Evolutionary conservation across 305 asterid species (phyloP).

Genomic region (Solanum hybrid): DNA sequence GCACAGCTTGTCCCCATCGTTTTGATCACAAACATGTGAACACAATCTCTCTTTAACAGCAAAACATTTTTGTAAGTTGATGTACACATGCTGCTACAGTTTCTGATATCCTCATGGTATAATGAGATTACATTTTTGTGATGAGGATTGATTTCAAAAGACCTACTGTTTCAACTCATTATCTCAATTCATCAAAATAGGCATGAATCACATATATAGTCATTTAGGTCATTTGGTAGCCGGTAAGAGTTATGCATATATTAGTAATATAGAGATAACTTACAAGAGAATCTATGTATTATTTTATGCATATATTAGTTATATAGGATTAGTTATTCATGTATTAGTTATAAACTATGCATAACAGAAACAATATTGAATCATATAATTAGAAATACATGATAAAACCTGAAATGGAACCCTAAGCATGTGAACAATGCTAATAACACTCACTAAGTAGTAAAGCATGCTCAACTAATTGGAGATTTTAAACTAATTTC

Average conservation of each 20-base stretch:
- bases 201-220: background rate
- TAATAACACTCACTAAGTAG: background rate
- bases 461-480: background rate
- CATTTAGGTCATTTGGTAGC: background rate
- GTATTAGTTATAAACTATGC: too few relatives aligned
- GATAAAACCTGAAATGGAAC: background rate
- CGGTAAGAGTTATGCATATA: background rate
- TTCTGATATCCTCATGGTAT: too few relatives aligned
- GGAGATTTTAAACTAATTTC: too few relatives aligned
- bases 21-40: background rate
- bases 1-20: background rate
- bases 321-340: too few relatives aligned
- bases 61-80: too few relatives aligned
- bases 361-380: background rate
- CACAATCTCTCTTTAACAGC: too few relatives aligned
- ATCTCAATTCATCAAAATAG: background rate
- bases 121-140: too few relatives aligned
- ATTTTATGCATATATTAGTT: too few relatives aligned
- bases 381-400: background rate
- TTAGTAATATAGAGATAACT: background rate
- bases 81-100: too few relatives aligned
- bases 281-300: too few relatives aligned
- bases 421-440: background rate
- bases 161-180: background rate
- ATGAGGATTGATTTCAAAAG: background rate